A percentile compares a stretch with the other conserved stretches of the same genome.
phyloP scores from a whole-genome alignment of 2,329 filamentous ascomycete species.

The Aspergillus intermedius region DNA sequence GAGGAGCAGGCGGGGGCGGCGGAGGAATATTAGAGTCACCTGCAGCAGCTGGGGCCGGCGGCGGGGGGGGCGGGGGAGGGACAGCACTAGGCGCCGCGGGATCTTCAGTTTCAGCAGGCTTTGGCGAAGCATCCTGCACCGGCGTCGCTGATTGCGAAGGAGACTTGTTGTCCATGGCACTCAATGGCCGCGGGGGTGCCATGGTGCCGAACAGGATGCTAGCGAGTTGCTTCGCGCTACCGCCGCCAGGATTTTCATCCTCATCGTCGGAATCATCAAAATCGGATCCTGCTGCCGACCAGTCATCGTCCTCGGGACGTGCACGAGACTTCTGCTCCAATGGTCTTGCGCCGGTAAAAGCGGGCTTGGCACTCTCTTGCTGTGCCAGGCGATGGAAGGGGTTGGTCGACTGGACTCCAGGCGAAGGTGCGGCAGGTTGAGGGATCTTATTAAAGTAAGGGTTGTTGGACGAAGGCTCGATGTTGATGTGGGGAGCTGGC shows the following conservation, averaged over 20 bases:
- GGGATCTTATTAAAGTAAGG: constrained; percentile 90
- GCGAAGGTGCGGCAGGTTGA: constrained; percentile 47
- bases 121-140: constrained; percentile 35
- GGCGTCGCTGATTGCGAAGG: constrained; percentile 42
- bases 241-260: constrained; percentile 73
- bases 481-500: constrained; percentile 47
- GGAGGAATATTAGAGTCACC: constrained; percentile 20
- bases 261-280: constrained; percentile 65
- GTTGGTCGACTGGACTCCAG: constrained; percentile 70
- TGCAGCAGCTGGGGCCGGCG: constrained; percentile 40
- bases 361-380: constrained; percentile 45
- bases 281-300: constrained; percentile 72
- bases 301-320: constrained; percentile 61
- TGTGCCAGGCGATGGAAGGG: constrained; percentile 86
- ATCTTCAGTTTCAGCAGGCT: constrained; percentile 22
- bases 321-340: constrained; percentile 45
- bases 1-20: constrained; percentile 23
- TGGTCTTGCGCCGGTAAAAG: constrained; percentile 47
- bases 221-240: constrained; percentile 82
- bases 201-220: constrained; percentile 96
- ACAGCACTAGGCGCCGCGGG: constrained; percentile 20
- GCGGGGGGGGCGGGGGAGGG: constrained; percentile 31
- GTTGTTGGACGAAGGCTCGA: constrained; percentile 78
- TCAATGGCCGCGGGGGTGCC: constrained; percentile 83
- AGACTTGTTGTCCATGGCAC: constrained; percentile 67